A percentile compares a stretch with the other conserved stretches of the same genome.
phyloP scores from a whole-genome alignment of 192 early-diverging fungal species.

The Piromyces sp. region DNA sequence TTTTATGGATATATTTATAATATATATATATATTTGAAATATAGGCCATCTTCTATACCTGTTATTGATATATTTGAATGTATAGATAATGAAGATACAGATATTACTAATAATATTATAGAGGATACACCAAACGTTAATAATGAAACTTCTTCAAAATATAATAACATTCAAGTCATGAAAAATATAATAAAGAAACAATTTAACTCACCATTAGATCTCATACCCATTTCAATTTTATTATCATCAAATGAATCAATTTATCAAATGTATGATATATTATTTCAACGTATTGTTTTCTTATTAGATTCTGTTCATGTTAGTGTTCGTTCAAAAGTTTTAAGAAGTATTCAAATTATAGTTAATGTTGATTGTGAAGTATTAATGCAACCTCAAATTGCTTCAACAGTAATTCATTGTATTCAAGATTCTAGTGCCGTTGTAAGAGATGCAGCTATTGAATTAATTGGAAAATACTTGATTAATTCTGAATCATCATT shows the following conservation, averaged over 20 bases:
- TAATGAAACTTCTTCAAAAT: background rate
- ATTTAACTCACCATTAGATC: background rate
- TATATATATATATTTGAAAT: no score
- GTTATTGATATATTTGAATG: background rate
- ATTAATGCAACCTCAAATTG: background rate
- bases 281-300: background rate
- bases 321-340: background rate
- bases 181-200: background rate
- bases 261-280: background rate
- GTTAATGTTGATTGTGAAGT: background rate
- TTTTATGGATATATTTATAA: no score
- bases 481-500: background rate
- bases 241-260: background rate
- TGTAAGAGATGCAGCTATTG: conserved; percentile 82
- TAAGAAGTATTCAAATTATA: background rate
- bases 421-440: conserved; percentile 64
- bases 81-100: background rate
- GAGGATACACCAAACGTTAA: background rate
- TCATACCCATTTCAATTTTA: background rate
- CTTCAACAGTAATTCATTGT: conserved; percentile 8
- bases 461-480: conserved; percentile 61
- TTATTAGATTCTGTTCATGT: background rate
- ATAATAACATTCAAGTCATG: background rate
- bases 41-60: background rate
- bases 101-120: background rate